phyloP scores from a whole-genome alignment of 2,329 filamentous ascomycete genomes.

The Exophiala xenobiotica region DNA sequence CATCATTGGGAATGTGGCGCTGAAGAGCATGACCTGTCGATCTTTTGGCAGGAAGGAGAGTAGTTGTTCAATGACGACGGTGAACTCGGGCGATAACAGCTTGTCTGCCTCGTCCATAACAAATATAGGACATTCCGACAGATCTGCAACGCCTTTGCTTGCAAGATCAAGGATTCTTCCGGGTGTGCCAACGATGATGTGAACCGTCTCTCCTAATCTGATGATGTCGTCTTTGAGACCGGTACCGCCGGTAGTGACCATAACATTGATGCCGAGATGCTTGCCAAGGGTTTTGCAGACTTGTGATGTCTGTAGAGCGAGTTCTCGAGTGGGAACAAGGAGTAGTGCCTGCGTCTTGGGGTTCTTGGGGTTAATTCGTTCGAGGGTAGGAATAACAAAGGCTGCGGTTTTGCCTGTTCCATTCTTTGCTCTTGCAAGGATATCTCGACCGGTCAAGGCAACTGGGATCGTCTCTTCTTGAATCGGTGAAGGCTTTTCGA shows the following conservation, averaged over 20 bases:
- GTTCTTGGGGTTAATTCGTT: constrained; percentile 95
- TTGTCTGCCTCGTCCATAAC: constrained; percentile 99
- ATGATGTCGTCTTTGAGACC: constrained; percentile 95
- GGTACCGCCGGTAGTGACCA: constrained; percentile 98
- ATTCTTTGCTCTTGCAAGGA: constrained; percentile 95
- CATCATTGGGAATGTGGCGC: constrained; percentile 92
- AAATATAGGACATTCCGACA: constrained; percentile 95
- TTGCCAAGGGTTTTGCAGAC: constrained; percentile 98
- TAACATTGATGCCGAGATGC: constrained; percentile 94
- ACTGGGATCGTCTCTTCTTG: constrained; percentile 99
- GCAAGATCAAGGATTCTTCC: constrained; percentile 94
- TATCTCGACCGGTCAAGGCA: constrained; percentile 89
- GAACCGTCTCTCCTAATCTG: constrained; percentile 87
- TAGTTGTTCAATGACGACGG: constrained; percentile 93
- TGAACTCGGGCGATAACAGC: constrained; percentile 93
- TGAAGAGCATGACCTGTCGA: constrained; percentile 98
- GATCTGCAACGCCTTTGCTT: constrained; percentile 92
- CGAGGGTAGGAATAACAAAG: constrained; percentile 91
- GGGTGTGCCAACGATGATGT: constrained; percentile 96
- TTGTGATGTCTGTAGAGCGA: constrained; percentile 97
- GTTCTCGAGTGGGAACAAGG: constrained; percentile 91
- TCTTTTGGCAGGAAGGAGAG: constrained; percentile 95
- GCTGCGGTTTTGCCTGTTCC: constrained; percentile 98
- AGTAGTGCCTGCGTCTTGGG: constrained; percentile 96
- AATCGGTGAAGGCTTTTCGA: constrained; percentile 97